A percentile compares a stretch with the other conserved stretches of the same genome.
Evolutionary conservation across 2,329 filamentous ascomycete species (phyloP).

Genomic region (Aspergillus terreus): DNA sequence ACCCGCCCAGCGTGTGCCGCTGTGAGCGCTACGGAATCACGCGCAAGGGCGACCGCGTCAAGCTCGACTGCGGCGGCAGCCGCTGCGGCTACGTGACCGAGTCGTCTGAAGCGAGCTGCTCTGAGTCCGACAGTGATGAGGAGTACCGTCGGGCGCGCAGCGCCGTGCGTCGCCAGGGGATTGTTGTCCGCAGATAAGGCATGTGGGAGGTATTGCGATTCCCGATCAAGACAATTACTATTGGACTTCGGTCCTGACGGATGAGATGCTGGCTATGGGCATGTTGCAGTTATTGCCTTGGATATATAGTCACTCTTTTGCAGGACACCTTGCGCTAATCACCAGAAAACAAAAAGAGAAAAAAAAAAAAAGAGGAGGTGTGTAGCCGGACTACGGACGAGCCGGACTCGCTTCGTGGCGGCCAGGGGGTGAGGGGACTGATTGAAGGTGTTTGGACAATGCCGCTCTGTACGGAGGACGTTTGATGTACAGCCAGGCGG

Average conservation of each 20-base stretch:
- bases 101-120: constrained; percentile 65
- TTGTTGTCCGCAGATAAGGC: constrained; percentile 37
- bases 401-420: constrained; percentile 15
- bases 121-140: constrained; percentile 47
- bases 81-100: constrained; percentile 76
- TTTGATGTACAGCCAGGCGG: constrained; percentile 4
- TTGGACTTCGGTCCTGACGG: neutral
- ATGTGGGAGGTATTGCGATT: no score
- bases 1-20: constrained; percentile 66
- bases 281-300: constrained; percentile 7
- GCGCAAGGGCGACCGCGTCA: constrained; percentile 85
- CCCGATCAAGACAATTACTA: no score
- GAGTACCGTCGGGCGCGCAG: constrained; percentile 36
- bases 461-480: neutral
- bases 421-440: neutral
- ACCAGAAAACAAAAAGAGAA: constrained; percentile 4
- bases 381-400: constrained; percentile 7
- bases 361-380: constrained; percentile 8
- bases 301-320: constrained; percentile 17
- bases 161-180: constrained; percentile 34
- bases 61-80: constrained; percentile 88
- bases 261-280: neutral
- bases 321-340: constrained; percentile 1
- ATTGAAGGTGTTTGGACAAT: neutral
- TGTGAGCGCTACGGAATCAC: constrained; percentile 98